These are phyloP conservation scores for Mortierella sp. DNA, from an alignment of 371 early-diverging fungal genomes.

Conservation along the genomic window DNA sequence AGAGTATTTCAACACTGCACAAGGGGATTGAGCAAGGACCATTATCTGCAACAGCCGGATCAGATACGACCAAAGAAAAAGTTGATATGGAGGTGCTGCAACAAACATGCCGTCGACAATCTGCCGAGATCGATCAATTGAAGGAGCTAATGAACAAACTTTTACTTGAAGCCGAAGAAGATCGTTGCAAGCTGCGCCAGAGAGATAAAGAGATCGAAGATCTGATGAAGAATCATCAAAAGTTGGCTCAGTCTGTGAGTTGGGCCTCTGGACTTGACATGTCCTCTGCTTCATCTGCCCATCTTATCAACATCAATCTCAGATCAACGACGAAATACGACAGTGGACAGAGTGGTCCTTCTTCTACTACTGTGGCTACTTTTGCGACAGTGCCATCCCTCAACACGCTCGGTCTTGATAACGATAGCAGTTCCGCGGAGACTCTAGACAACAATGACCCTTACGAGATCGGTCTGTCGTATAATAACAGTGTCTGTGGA, in stretches of 20 bases:
- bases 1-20: background rate
- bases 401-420: constrained; percentile 7
- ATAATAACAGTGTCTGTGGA: constrained; percentile 10
- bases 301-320: background rate
- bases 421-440: constrained; percentile 1
- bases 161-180: constrained; percentile 36
- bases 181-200: constrained; percentile 35
- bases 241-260: constrained; percentile 1
- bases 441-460: constrained; percentile 6
- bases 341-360: no score
- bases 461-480: constrained; percentile 20
- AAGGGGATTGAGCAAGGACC: background rate
- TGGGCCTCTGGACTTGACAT: constrained; percentile 13
- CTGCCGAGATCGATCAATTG: constrained; percentile 35
- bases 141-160: constrained; percentile 38
- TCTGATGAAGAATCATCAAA: constrained; percentile 27
- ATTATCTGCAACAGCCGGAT: background rate
- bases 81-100: constrained; percentile 22
- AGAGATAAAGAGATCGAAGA: constrained; percentile 44
- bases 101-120: constrained; percentile 35
- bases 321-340: background rate
- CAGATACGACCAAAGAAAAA: background rate
- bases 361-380: constrained; percentile 1
- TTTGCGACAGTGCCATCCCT: constrained; percentile 19
- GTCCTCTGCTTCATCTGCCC: background rate